Base-by-base conservation (phyloP, 805 yeast species). In the Schizosaccharomyces japonicus region DNA sequence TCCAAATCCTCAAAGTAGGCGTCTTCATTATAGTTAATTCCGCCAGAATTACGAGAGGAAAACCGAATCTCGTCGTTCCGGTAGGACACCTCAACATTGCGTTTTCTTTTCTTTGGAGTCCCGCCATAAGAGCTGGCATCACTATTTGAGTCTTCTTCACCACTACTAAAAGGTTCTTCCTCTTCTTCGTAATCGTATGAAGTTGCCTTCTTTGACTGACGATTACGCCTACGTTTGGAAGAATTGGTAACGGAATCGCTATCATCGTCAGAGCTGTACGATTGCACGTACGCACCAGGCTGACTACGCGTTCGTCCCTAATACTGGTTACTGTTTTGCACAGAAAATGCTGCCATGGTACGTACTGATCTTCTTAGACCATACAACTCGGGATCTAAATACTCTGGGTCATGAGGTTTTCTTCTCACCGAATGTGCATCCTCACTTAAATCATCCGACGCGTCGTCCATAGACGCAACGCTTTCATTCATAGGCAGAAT, bases 21-120 rank as follows among this genome's bases (percentile, higher is more conserved):
- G 51, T 81, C 93, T 26, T 80, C 73, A 34, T 71, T 75, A 58
- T 85, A 85, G 58, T 82, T 83, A 39, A 85, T 75, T n/a, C 69
- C 66, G 52, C 66, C 73, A 53, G 68, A 71, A 55, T 76, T 78
- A 59, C 96, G 70, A 2, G 85, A 70, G 15, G 92, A 79, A 54
- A 83, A 82, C 50, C 95, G 69, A 56, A 58, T 52, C 27, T 58
- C 60, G 5, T 53, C 57, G 17, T 51, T 52, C 25, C 50, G 47
- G 30, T 54, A n/a, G n/a, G n/a, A n/a, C n/a, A n/a, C n/a, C 25
- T 28, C 39, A 19, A 19, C 33, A n/a, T 23, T 13, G 26, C n/a
- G 21, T 21, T 21, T 10, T 15, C 39, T 31, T 6, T 46, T 44
- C 6, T 44, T 23, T 10, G 45, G 25, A 25, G n/a, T 27, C 7